Evolutionary conservation across 257 asterid genomes (phyloP), one percentile per base, ranked within the genome.

Genomic region (Solanum ossicruentum): DNA sequence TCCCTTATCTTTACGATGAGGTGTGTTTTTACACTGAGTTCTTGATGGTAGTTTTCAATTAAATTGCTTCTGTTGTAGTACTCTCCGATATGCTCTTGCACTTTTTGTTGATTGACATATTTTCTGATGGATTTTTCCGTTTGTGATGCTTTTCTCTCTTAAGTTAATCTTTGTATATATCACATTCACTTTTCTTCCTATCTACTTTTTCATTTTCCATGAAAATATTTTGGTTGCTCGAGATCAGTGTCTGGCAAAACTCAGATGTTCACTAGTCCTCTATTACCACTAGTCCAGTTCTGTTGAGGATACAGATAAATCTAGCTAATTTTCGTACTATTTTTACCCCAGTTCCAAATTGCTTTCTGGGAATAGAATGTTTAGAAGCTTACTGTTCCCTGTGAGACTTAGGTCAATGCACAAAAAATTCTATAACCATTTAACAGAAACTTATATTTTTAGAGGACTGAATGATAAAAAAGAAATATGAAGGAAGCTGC

Each of bases 1-100:
- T 93, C 88, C 99, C 98, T 1, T 96, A 93, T 90, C 97, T 96
- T 84, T 93, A 90, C 69, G 98, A 96, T 84, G 97, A 94, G 96
- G 98, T 93, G 45, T 52, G 66, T 17, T 78, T 28, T 13, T 52
- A 28, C 17, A 78, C n/a, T 12, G 17, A 16, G 65, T 78, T 78
- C 83, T 54, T 78, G 65, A 52, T 78, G 65, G 54, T 28, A 28
- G 49, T 16, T 78, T 78, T 52, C 47, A 26, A 23, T 51, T 26
- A 16, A 52, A 52, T 78, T 78, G 49, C 65, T 52, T 78, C 10
- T 26, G 9, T 78, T 52, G 43, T 51, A 78, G 45, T 45, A 45
- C 36, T 63, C 41, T 72, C 20, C 2, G 20, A 45, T 72, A 43
- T 45, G 7, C 20, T 72, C 36, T 72, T 72, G 80, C 39, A 72